phyloP scores from a whole-genome alignment of 768 basidiomycete genomes.

The Paxillus rubicundulus region DNA sequence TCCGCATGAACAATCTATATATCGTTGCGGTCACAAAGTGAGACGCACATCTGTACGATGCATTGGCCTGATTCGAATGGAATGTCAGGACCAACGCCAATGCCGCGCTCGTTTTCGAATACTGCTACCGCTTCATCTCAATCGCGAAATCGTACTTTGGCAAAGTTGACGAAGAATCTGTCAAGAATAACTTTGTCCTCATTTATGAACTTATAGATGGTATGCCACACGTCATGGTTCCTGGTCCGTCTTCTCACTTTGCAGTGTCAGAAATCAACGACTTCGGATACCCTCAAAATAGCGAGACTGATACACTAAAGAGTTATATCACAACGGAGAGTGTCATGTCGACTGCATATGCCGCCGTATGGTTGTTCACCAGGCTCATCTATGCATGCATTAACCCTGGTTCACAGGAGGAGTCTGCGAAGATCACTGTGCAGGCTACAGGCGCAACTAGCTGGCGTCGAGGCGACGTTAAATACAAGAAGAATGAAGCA shows the following conservation, averaged over 20 bases:
- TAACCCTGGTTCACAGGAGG: slow-evolving; percentile 58
- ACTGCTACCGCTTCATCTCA: slow-evolving; percentile 92
- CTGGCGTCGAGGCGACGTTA: slow-evolving; percentile 94
- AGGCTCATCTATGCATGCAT: neutral
- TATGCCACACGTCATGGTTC: slow-evolving; percentile 31
- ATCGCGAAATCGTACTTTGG: slow-evolving; percentile 97
- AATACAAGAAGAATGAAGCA: slow-evolving; percentile 99
- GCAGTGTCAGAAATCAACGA: slow-evolving; percentile 83
- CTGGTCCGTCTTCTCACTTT: slow-evolving; percentile 6
- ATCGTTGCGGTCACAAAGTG: slow-evolving; percentile 95
- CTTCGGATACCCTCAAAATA: slow-evolving; percentile 99
- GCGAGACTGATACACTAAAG: slow-evolving; percentile 96
- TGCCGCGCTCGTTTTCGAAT: slow-evolving; percentile 97
- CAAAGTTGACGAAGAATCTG: slow-evolving; percentile 95
- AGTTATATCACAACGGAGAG: slow-evolving; percentile 98
- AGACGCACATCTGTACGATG: slow-evolving; percentile 20
- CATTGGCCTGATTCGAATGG: neutral
- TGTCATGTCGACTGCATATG: slow-evolving; percentile 81
- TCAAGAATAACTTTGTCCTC: slow-evolving; percentile 99
- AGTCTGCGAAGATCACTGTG: slow-evolving; percentile 93
- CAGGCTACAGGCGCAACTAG: slow-evolving; percentile 97
- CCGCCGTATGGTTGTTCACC: slow-evolving; percentile 54
- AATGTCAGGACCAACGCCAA: slow-evolving; percentile 84
- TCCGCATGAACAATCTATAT: slow-evolving; percentile 92
- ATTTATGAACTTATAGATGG: slow-evolving; percentile 99